Percentiles rank a stretch among this genome's conserved stretches.
Evolutionary conservation across 2,329 filamentous ascomycete species (phyloP).

Genomic region (Lachnellula hyalina): DNA sequence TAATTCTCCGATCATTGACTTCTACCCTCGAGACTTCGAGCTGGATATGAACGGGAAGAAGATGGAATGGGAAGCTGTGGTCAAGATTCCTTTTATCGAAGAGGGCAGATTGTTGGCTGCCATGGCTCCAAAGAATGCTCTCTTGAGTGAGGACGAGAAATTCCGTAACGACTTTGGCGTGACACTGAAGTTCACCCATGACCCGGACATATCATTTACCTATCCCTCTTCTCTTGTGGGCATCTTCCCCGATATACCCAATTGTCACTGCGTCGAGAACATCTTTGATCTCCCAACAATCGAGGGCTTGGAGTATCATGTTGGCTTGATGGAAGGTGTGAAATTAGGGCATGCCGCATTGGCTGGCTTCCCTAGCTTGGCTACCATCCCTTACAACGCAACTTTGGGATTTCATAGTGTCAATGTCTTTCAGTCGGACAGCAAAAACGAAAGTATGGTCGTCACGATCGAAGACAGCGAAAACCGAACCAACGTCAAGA

Average conservation of each 20-base stretch:
- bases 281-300: conserved; percentile 91
- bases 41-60: conserved; percentile 99
- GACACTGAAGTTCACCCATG: conserved; percentile 87
- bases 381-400: conserved; percentile 78
- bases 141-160: conserved; percentile 74
- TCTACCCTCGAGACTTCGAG: conserved; percentile 95
- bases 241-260: conserved; percentile 80
- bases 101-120: conserved; percentile 78
- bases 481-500: conserved; percentile 60
- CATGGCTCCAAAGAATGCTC: conserved; percentile 77
- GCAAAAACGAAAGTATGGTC: conserved; percentile 93
- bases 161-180: conserved; percentile 86
- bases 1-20: conserved; percentile 91
- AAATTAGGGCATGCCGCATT: conserved; percentile 78
- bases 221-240: conserved; percentile 87
- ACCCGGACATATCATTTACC: conserved; percentile 66
- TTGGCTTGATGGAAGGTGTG: conserved; percentile 78
- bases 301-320: conserved; percentile 79
- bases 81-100: conserved; percentile 98
- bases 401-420: conserved; percentile 82
- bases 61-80: conserved; percentile 98
- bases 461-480: conserved; percentile 77
- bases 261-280: conserved; percentile 91
- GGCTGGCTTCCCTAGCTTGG: conserved; percentile 87
- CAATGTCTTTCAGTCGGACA: conserved; percentile 92